Base-by-base conservation (phyloP, 2,329 filamentous ascomycete species). In the Chaetomium sp. region DNA sequence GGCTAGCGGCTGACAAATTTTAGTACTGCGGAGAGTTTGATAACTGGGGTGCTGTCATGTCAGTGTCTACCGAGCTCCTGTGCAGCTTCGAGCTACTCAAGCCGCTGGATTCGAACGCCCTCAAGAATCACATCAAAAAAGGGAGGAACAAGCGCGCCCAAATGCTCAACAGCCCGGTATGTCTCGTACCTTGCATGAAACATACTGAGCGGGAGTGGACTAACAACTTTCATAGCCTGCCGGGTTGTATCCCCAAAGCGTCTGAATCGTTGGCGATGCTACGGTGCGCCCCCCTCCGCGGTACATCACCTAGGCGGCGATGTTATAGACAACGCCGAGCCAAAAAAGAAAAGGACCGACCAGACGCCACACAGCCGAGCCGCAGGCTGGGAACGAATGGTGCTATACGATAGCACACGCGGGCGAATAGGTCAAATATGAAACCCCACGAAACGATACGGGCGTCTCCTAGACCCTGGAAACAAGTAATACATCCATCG, bases 111-210 rank as follows among this genome's bases (percentile, higher is more conserved):
- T 97, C 93, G 13, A 96, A 91, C 72, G 94, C 94, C 38, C 83
- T 99, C 67, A 99, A 99, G 85, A 97, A 90, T 72, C 95, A 99
- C 75, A 99, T 99, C 79, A 99, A 99, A 83, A 98, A 97, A 82
- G 93, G 93, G 67, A 86, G 93, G 67, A 97, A 93, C 79, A 96
- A 96, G 83, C 86, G 94, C 67, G 92, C 97, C 78, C 94, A 89
- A 78, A 96, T 97, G 86, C 84, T 97, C 66, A 97, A 96, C 83
- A 97, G 93, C 82, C 94, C 94, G 75, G 92, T 96, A 88, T 81
- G 92, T 89, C 6, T 23, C 13, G n/a, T 49, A 4, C 45, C 19
- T 54, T 21, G 45, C 6, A 19, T 1, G 2, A 21, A 65, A 5
- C 53, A 33, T 9, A 31, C 9, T 50, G 54, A 23, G 50, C 12